Evolutionary conservation across 1,139 yeast genomes (phyloP).

Genomic region (Nakaseomyces kungkrabaensis): DNA sequence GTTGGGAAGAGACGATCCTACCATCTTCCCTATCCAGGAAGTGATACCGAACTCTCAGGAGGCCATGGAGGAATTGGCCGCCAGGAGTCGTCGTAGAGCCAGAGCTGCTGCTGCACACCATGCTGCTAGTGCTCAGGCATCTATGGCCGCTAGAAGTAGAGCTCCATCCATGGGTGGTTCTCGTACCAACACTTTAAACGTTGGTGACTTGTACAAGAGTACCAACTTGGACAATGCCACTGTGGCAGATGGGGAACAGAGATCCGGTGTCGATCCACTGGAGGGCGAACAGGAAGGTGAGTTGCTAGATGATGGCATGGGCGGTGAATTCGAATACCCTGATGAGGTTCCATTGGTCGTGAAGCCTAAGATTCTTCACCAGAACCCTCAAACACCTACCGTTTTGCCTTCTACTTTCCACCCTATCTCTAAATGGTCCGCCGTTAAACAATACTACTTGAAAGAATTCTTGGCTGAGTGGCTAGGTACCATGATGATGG

Average conservation of each 20-base stretch:
- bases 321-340: background rate
- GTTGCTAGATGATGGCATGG: background rate
- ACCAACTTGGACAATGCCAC: slow-evolving; percentile 3
- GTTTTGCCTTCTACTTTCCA: slow-evolving; percentile 30
- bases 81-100: slow-evolving; percentile 1
- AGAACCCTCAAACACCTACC: slow-evolving; percentile 32
- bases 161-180: no score
- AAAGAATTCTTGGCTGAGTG: slow-evolving; percentile 37
- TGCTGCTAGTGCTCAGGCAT: background rate
- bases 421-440: slow-evolving; percentile 30
- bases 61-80: slow-evolving; percentile 2
- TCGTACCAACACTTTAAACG: slow-evolving; percentile 15
- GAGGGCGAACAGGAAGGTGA: background rate
- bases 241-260: slow-evolving; percentile 2
- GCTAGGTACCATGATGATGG: slow-evolving; percentile 38
- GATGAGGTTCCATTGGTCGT: slow-evolving; percentile 25
- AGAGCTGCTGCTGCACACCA: slow-evolving; percentile 1
- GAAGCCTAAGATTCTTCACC: slow-evolving; percentile 29
- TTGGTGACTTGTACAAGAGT: slow-evolving; percentile 9
- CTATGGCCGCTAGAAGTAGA: background rate
- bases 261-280: slow-evolving; percentile 4
- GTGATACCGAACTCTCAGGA: slow-evolving; percentile 21
- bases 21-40: slow-evolving; percentile 23
- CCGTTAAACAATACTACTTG: slow-evolving; percentile 23
- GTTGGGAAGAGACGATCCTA: slow-evolving; percentile 8